Conservation (phyloP, 2,329 filamentous ascomycete genomes). For the Cryphonectria radicalis region DNA sequence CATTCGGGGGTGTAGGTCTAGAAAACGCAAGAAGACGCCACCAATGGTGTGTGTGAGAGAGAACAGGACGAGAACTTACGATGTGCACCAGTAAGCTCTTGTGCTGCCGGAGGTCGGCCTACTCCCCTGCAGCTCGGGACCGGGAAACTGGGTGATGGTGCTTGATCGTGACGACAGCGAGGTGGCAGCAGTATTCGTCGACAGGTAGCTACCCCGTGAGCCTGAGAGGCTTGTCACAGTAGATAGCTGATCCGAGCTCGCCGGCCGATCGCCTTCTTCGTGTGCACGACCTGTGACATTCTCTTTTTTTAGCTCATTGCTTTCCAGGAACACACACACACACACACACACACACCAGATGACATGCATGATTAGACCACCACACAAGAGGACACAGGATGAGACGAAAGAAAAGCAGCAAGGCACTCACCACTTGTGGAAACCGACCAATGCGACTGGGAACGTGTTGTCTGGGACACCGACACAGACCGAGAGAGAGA, state of each 20-base stretch:
- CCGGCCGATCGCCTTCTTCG: constrained; percentile 24
- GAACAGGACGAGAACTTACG: constrained; percentile 39
- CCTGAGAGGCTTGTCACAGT: constrained; percentile 44
- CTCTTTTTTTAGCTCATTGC: constrained; percentile 13
- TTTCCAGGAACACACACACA: constrained; percentile 6
- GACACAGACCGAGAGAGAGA: constrained; percentile 25
- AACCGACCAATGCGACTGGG: constrained; percentile 25
- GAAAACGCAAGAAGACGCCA: background rate
- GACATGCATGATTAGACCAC: background rate
- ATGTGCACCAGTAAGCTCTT: constrained; percentile 61
- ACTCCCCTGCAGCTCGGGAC: constrained; percentile 43
- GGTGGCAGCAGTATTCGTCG: constrained; percentile 40
- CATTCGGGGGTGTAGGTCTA: background rate
- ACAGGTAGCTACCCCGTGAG: constrained; percentile 52
- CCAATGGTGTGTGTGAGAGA: background rate
- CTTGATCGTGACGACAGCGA: constrained; percentile 41
- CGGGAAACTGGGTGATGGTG: constrained; percentile 39
- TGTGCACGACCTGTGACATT: constrained; percentile 14
- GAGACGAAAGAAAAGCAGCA: background rate
- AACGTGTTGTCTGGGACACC: constrained; percentile 21
- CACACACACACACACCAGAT: constrained; percentile 9
- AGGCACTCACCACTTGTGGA: constrained; percentile 22
- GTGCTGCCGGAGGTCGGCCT: constrained; percentile 38
- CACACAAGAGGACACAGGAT: background rate
- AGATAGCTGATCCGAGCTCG: constrained; percentile 27